phyloP scores from a whole-genome alignment of 228 moss, liverwort and hornwort species.

The Sphagnum fallax region DNA sequence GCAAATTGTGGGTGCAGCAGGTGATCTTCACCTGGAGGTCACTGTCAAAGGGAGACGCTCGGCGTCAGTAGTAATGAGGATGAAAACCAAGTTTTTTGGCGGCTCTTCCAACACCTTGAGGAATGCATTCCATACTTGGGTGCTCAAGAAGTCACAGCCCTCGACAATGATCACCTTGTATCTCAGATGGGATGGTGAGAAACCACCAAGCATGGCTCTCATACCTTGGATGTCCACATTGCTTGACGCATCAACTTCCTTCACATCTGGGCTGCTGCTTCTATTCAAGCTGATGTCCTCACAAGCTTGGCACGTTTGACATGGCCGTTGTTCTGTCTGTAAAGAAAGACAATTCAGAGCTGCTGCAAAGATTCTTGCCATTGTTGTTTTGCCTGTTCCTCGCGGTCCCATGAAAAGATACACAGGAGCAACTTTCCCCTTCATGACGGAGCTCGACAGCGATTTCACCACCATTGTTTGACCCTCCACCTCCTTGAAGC shows the following conservation, averaged over 20 bases:
- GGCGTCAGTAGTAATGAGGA: slow-evolving; percentile 64
- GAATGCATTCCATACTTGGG: slow-evolving; percentile 71
- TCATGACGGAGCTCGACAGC: slow-evolving; percentile 44
- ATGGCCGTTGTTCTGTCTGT: slow-evolving; percentile 38
- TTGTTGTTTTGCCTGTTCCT: slow-evolving; percentile 77
- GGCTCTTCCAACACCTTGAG: slow-evolving; percentile 75
- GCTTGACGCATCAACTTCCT: slow-evolving; percentile 60
- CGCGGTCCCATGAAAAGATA: slow-evolving; percentile 84
- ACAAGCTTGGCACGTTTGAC: slow-evolving; percentile 65
- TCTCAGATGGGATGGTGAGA: slow-evolving; percentile 34
- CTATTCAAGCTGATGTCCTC: slow-evolving; percentile 13
- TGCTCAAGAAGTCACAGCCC: slow-evolving; percentile 55
- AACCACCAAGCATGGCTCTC: slow-evolving; percentile 29
- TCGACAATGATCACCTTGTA: slow-evolving; percentile 75
- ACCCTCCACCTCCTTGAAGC: slow-evolving; percentile 68
- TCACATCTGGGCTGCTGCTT: slow-evolving; percentile 39
- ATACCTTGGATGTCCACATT: slow-evolving; percentile 47
- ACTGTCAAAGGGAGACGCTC: slow-evolving; percentile 64
- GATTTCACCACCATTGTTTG: slow-evolving; percentile 72
- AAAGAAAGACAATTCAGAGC: slow-evolving; percentile 63
- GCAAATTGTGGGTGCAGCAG: too few species aligned
- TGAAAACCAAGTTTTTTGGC: slow-evolving; percentile 71
- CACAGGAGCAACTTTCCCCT: slow-evolving; percentile 70
- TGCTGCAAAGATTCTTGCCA: slow-evolving; percentile 70
- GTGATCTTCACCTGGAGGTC: slow-evolving; percentile 24